phyloP scores from a whole-genome alignment of 371 early-diverging fungal species.

The Gilbertella persicaria region DNA sequence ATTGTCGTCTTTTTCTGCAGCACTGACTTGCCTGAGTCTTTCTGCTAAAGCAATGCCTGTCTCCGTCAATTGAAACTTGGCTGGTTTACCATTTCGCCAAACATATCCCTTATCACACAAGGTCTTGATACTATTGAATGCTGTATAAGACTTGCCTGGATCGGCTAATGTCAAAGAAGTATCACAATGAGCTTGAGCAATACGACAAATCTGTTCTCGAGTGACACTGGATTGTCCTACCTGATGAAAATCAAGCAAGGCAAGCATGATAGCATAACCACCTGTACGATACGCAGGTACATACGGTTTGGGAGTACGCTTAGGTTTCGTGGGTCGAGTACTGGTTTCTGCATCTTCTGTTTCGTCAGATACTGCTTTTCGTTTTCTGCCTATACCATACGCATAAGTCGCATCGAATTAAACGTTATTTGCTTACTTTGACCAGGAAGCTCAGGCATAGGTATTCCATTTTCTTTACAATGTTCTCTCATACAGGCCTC shows the following conservation, averaged over 20 bases:
- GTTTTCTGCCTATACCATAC: background rate
- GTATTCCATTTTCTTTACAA: conserved; percentile 54
- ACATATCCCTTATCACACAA: conserved; percentile 71
- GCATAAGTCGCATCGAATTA: too few species aligned
- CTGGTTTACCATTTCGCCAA: conserved; percentile 61
- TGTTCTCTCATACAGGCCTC: conserved; percentile 56
- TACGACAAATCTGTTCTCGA: conserved; percentile 61
- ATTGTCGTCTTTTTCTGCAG: background rate
- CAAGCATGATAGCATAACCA: conserved; percentile 84
- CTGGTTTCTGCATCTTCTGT: conserved; percentile 12
- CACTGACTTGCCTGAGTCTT: conserved; percentile 24
- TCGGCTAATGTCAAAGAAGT: conserved; percentile 66
- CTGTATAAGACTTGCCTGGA: conserved; percentile 61
- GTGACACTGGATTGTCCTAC: conserved; percentile 29
- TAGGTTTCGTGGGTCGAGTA: conserved; percentile 22
- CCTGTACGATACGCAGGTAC: conserved; percentile 84
- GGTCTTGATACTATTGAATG: conserved; percentile 79
- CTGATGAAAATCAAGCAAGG: conserved; percentile 56
- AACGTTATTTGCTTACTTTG: conserved; percentile 29
- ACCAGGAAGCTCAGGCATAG: conserved; percentile 42
- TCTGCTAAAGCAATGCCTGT: conserved; percentile 68
- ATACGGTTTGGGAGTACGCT: conserved; percentile 51
- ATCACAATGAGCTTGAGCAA: conserved; percentile 67
- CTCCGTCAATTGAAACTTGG: conserved; percentile 72
- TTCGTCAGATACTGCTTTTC: conserved; percentile 2